Evolutionary conservation across 2,329 filamentous ascomycete species (phyloP).

Genomic region (Penicillium sp.): DNA sequence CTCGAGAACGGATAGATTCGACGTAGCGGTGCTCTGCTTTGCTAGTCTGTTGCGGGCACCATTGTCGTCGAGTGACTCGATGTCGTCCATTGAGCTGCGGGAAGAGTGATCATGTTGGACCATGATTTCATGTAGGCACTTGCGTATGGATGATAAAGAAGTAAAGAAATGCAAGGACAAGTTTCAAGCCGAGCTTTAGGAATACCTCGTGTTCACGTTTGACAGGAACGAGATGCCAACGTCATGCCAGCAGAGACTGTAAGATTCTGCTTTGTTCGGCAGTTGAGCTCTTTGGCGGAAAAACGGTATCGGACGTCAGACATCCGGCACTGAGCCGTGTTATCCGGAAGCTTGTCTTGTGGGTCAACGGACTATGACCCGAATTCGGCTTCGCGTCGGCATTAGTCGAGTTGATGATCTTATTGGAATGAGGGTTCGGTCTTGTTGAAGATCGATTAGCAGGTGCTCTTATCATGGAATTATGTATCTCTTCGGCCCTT

Average conservation of each 20-base stretch:
- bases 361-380: slow-evolving; percentile 2
- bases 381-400: slow-evolving; percentile 1
- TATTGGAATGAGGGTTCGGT: not conserved
- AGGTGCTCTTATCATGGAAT: not conserved
- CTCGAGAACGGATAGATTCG: slow-evolving; percentile 29
- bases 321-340: slow-evolving; percentile 24
- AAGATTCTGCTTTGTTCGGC: too few species aligned
- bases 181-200: too few species aligned
- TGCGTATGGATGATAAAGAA: not conserved
- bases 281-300: too few species aligned
- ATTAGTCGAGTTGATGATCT: not conserved
- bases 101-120: slow-evolving; percentile 9
- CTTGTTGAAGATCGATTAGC: too few species aligned
- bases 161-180: too few species aligned
- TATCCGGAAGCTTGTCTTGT: slow-evolving; percentile 22
- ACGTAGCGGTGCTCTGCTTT: slow-evolving; percentile 33
- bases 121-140: not conserved
- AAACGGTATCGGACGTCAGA: slow-evolving; percentile 19
- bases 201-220: too few species aligned
- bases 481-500: not conserved
- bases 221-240: not conserved
- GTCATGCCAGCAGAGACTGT: not conserved
- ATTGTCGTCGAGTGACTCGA: slow-evolving; percentile 8
- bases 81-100: slow-evolving; percentile 12
- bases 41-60: slow-evolving; percentile 15